phyloP scores from a whole-genome alignment of 1,284 basidiomycete species.

The Ustilago loliicola region DNA sequence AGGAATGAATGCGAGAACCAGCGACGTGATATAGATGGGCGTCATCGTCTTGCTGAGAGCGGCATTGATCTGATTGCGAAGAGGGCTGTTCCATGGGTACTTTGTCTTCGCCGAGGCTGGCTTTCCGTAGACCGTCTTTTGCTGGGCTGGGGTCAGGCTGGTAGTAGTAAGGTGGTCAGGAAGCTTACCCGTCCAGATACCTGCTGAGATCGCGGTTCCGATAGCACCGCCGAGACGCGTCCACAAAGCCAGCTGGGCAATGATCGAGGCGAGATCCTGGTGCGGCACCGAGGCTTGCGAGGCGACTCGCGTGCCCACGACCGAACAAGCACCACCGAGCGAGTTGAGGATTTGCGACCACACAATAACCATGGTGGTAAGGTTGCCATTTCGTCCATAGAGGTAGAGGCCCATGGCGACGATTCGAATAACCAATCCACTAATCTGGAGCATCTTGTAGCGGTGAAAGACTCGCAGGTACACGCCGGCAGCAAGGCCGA shows the following conservation, averaged over 20 bases:
- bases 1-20: conserved; percentile 66
- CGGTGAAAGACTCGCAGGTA: conserved; percentile 72
- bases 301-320: conserved; percentile 70
- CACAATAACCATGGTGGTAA: conserved; percentile 26
- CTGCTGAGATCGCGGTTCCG: conserved; percentile 67
- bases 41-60: conserved; percentile 25
- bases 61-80: conserved; percentile 15
- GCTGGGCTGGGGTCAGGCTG: conserved; percentile 39
- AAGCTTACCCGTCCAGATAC: conserved; percentile 69
- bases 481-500: conserved; percentile 71
- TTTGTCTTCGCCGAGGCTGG: conserved; percentile 4
- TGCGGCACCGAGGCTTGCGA: conserved; percentile 71
- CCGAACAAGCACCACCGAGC: conserved; percentile 63
- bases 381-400: conserved; percentile 29
- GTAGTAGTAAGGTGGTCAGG: conserved; percentile 72
- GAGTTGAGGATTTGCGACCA: conserved; percentile 61
- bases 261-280: conserved; percentile 70
- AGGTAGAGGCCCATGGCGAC: conserved; percentile 35
- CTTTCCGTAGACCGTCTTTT: conserved; percentile 9
- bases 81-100: conserved; percentile 12
- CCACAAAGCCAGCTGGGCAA: conserved; percentile 71
- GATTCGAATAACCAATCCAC: conserved; percentile 31
- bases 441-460: conserved; percentile 71
- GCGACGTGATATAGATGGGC: conserved; percentile 28
- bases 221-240: conserved; percentile 71